These are phyloP conservation scores for Coniochaeta ligniaria DNA, from an alignment of 2,329 filamentous ascomycete genomes.

Conservation along the genomic window DNA sequence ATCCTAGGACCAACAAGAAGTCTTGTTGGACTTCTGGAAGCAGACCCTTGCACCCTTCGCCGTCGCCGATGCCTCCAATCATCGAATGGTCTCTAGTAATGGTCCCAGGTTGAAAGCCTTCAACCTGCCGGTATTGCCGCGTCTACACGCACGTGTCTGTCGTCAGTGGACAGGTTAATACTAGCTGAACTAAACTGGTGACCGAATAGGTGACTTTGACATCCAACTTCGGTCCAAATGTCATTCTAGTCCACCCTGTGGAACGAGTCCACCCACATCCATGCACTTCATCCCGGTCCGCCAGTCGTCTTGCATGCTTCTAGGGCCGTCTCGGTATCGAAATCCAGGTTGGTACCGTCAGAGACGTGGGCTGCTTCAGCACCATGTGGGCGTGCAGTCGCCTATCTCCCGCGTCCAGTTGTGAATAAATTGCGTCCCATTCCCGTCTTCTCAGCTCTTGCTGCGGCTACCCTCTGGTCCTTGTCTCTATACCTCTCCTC, in stretches of 20 bases:
- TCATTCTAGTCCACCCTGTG: background rate
- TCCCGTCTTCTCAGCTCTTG: background rate
- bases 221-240: background rate
- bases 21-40: background rate
- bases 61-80: background rate
- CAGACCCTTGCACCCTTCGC: background rate
- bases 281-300: background rate
- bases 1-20: background rate
- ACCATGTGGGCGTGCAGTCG: background rate
- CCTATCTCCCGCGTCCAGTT: background rate
- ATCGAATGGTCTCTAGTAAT: no score
- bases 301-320: background rate
- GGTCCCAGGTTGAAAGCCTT: background rate
- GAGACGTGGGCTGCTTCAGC: background rate
- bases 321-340: background rate
- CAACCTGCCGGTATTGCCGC: background rate
- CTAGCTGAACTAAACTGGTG: background rate
- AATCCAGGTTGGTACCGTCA: background rate
- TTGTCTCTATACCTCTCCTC: background rate
- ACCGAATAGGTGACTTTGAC: background rate
- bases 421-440: constrained; percentile 1
- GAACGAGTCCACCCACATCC: background rate
- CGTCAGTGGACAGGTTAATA: background rate
- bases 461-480: background rate
- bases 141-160: background rate